Percentiles rank a stretch among this genome's conserved stretches.
phyloP scores from a whole-genome alignment of 1,284 basidiomycete species.

The Ganoderma leucocontextum region DNA sequence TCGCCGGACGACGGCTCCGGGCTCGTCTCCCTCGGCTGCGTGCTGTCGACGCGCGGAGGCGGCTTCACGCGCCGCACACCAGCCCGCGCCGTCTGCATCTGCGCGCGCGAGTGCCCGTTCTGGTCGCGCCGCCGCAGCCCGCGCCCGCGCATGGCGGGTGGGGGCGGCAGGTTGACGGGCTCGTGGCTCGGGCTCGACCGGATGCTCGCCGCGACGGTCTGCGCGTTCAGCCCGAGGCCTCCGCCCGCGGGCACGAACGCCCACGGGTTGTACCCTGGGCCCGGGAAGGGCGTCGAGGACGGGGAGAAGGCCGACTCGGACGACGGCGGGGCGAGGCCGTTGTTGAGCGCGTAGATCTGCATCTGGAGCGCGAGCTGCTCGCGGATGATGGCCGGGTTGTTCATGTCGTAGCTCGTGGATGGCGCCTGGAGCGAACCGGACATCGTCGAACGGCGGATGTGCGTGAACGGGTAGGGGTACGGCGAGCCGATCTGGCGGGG shows the following conservation, averaged over 20 bases:
- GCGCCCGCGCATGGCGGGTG: constrained; percentile 45
- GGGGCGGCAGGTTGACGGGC: constrained; percentile 64
- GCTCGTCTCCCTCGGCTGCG: constrained; percentile 80
- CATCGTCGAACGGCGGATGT: constrained; percentile 64
- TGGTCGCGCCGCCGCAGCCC: constrained; percentile 45
- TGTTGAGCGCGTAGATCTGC: constrained; percentile 80
- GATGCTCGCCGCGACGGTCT: constrained; percentile 56
- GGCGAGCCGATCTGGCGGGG: constrained; percentile 68
- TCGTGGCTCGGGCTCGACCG: constrained; percentile 81
- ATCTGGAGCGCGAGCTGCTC: constrained; percentile 76
- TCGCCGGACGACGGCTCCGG: constrained; percentile 71
- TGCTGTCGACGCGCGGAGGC: constrained; percentile 80
- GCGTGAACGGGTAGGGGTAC: constrained; percentile 78
- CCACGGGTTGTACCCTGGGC: constrained; percentile 69
- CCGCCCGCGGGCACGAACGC: constrained; percentile 61
- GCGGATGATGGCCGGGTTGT: constrained; percentile 60
- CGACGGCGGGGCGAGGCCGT: constrained; percentile 57
- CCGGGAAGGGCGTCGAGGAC: constrained; percentile 72
- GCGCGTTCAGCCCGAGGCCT: constrained; percentile 42
- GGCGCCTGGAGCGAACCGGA: constrained; percentile 49
- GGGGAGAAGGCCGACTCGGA: constrained; percentile 79
- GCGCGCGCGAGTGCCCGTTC: constrained; percentile 47
- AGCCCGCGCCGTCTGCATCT: constrained; percentile 39
- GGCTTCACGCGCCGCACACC: constrained; percentile 53
- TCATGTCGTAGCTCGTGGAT: constrained; percentile 57